phyloP scores from a whole-genome alignment of 352 stramenopile species.

The Pythium sp. region DNA sequence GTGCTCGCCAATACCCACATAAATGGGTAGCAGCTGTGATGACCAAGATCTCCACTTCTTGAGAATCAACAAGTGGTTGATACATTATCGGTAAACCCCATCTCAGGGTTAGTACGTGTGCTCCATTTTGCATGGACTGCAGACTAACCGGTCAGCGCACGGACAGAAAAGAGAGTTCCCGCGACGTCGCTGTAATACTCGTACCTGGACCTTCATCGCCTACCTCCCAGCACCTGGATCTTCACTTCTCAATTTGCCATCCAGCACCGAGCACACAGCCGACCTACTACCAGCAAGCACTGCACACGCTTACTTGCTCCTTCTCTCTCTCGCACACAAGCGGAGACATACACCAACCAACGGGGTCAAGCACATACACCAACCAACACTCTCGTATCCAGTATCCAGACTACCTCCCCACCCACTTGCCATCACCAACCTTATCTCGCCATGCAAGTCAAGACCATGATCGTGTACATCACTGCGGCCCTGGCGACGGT shows the following conservation, averaged over 20 bases:
- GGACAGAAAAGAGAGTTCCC: no score
- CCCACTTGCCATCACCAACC: background rate
- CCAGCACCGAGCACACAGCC: background rate
- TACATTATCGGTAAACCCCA: background rate
- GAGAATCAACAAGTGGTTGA: background rate
- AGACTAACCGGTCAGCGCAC: background rate
- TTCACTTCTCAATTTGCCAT: conserved; percentile 6
- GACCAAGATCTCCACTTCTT: background rate
- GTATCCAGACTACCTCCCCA: background rate
- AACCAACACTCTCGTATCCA: background rate
- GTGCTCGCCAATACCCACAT: background rate
- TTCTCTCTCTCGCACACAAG: no score
- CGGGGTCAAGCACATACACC: no score
- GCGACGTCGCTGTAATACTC: no score
- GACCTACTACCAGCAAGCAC: background rate
- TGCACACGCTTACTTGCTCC: no score
- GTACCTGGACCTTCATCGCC: no score
- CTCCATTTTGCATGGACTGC: background rate
- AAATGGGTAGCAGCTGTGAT: background rate
- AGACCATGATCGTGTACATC: conserved; percentile 2
- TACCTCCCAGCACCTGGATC: conserved; percentile 1
- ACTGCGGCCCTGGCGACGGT: background rate
- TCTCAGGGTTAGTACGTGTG: background rate
- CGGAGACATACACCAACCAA: background rate
- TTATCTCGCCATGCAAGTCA: conserved; percentile 7